Base-by-base conservation (phyloP, 371 early-diverging fungal species). In the Mucor velutinosus region DNA sequence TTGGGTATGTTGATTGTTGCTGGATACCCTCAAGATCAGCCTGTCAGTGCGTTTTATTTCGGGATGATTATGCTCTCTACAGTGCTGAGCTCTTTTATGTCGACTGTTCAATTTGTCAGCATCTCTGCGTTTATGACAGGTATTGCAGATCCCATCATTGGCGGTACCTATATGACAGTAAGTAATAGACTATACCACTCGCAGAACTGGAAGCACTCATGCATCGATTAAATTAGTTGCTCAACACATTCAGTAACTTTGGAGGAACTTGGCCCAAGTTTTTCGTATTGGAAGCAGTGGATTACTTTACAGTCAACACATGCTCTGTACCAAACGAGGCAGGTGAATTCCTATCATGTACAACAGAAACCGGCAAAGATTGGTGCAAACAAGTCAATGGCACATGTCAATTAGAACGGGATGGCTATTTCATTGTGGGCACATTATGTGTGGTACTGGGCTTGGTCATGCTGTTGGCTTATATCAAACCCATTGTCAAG, bases 211-310 rank as follows among this genome's bases (percentile, higher is more conserved):
- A 12, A 58, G 19, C 19, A 1, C 14, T 41, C 10, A 65, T 59
- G 65, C 15, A 7, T 19, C 11, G 8, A 10, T 19, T 21, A 4
- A 59, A 58, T 30, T 65, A 92, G 92, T 83, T 99, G 33, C 79
- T 95, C 37, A 97, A 97, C 74, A 98, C 98, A 0, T 76, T 98
- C 66, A 92, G 92, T 73, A 99, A 99, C 78, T 93, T 99, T 76
- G 99, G 98, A 59, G 99, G 99, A 37, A 98, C 98, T 1, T 98
- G 96, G 97, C 97, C 98, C 0, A 89, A 92, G 43, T 97, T 90
- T 77, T 97, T 97, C 84, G 92, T 98, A 7, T 85, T 98, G 58
- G 88, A 94, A 71, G 92, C 96, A 4, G 97, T 97, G n/a, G 99
- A 97, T 76, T 86, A 87, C 60, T 93, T 94, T 67, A 96, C 97